A percentile compares a stretch with the other conserved stretches of the same genome.
phyloP scores from a whole-genome alignment of 1,284 basidiomycete genomes.

The Puccinia hordei region DNA sequence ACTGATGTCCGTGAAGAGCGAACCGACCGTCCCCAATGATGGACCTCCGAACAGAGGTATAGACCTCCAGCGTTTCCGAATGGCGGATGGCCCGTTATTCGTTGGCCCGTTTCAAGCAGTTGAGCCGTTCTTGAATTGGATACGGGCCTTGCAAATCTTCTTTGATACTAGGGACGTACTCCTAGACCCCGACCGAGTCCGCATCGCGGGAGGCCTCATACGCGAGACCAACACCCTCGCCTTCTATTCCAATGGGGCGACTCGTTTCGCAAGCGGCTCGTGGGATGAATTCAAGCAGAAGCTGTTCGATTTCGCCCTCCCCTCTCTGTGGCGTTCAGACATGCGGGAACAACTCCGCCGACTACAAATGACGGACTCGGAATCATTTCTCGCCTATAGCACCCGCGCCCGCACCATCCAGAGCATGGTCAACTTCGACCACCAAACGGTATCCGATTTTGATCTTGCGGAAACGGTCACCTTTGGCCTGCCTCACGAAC shows the following conservation, averaged over 20 bases:
- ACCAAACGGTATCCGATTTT: background rate
- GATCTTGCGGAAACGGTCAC: background rate
- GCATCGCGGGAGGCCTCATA: background rate
- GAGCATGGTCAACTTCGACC: constrained; percentile 10
- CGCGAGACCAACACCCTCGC: background rate
- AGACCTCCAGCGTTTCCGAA: background rate
- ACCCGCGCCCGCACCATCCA: constrained; percentile 8
- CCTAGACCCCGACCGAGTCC: background rate
- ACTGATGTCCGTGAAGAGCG: too few species aligned
- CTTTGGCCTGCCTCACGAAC: background rate
- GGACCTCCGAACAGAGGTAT: too few species aligned
- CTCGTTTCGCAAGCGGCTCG: background rate
- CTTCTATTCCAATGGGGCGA: background rate
- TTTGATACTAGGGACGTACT: background rate
- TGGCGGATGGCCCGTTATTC: constrained; percentile 1
- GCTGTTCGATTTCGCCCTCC: constrained; percentile 9
- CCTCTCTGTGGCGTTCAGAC: background rate
- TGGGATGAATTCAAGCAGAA: background rate
- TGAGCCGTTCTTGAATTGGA: constrained; percentile 9
- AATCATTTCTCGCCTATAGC: constrained; percentile 13
- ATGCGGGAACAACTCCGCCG: background rate
- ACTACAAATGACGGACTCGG: background rate
- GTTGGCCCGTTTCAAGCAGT: background rate
- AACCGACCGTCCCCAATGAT: too few species aligned
- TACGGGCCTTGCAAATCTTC: background rate